Evolutionary conservation across 106 monocot genomes (phyloP).

Genomic region (Dendrobium huoshanense): DNA sequence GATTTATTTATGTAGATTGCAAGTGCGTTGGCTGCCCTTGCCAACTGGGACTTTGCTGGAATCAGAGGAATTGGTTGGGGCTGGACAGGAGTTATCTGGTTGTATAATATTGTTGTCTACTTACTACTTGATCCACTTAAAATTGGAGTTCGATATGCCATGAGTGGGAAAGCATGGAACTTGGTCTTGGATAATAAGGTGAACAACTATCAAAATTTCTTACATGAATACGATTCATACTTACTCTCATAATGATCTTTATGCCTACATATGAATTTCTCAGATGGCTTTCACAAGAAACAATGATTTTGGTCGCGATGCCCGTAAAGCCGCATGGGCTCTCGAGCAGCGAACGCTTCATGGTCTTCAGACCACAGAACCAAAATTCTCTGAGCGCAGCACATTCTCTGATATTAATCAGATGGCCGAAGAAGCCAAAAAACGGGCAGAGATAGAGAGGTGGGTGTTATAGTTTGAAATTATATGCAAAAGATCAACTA

Average conservation of each 20-base stretch:
- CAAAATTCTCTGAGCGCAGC: constrained; percentile 16
- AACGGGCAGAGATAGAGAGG: constrained; percentile 51
- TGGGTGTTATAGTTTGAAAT: not conserved
- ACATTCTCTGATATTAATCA: constrained; percentile 34
- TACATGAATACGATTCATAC: too few relatives aligned
- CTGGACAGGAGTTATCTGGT: constrained; percentile 42
- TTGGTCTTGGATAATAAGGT: constrained; percentile 40
- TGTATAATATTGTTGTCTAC: constrained; percentile 39
- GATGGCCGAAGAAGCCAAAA: constrained; percentile 53
- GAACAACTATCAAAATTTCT: constrained; percentile 1
- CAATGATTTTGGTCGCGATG: constrained; percentile 41
- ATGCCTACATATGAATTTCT: not conserved
- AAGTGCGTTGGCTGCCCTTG: constrained; percentile 26
- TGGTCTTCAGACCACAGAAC: constrained; percentile 28
- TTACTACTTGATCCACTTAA: constrained; percentile 46
- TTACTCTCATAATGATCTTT: not conserved
- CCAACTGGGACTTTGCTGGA: constrained; percentile 21
- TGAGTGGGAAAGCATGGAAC: constrained; percentile 51
- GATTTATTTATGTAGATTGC: constrained; percentile 25
- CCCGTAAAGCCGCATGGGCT: constrained; percentile 48
- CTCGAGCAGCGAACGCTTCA: constrained; percentile 43
- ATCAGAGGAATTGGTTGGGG: constrained; percentile 48
- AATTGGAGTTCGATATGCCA: constrained; percentile 36
- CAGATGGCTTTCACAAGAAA: constrained; percentile 38
- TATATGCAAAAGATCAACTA: too few relatives aligned